These are phyloP conservation scores for Stachybotrys elegans DNA, from an alignment of 2,329 filamentous ascomycete genomes.

Conservation along the genomic window DNA sequence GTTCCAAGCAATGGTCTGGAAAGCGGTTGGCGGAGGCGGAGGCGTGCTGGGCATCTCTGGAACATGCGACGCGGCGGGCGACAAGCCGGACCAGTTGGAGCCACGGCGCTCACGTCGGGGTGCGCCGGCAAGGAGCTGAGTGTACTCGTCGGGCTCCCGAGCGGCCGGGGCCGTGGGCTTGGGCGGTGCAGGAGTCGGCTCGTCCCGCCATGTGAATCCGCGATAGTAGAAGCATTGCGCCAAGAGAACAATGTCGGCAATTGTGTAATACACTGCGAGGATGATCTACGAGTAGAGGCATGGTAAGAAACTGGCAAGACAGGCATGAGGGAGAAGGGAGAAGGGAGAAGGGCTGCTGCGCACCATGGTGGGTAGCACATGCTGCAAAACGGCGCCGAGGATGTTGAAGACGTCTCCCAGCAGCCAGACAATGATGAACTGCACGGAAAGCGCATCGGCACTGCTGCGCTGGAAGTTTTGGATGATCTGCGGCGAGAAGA, in stretches of 20 bases:
- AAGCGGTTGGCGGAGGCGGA: slow-evolving; percentile 40
- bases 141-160: slow-evolving; percentile 46
- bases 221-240: slow-evolving; percentile 94
- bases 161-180: slow-evolving; percentile 30
- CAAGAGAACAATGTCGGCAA: slow-evolving; percentile 84
- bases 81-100: slow-evolving; percentile 60
- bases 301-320: slow-evolving; percentile 8
- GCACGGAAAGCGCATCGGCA: slow-evolving; percentile 81
- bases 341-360: slow-evolving; percentile 8
- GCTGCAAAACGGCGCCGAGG: slow-evolving; percentile 83
- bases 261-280: slow-evolving; percentile 88
- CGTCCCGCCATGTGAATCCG: slow-evolving; percentile 66
- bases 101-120: slow-evolving; percentile 39
- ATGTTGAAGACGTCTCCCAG: slow-evolving; percentile 96
- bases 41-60: slow-evolving; percentile 38
- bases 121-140: slow-evolving; percentile 43
- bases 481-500: slow-evolving; percentile 95
- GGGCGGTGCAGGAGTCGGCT: slow-evolving; percentile 35
- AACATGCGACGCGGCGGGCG: slow-evolving; percentile 76
- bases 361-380: slow-evolving; percentile 89
- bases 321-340: background rate
- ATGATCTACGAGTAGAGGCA: slow-evolving; percentile 56
- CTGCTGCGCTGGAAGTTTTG: slow-evolving; percentile 85
- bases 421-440: slow-evolving; percentile 92
- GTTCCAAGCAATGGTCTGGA: slow-evolving; percentile 68